Percentiles rank a stretch among this genome's conserved stretches.
Evolutionary conservation across 2,329 filamentous ascomycete species (phyloP).

Genomic region (Ophiocordyceps camponoti-saundersi): DNA sequence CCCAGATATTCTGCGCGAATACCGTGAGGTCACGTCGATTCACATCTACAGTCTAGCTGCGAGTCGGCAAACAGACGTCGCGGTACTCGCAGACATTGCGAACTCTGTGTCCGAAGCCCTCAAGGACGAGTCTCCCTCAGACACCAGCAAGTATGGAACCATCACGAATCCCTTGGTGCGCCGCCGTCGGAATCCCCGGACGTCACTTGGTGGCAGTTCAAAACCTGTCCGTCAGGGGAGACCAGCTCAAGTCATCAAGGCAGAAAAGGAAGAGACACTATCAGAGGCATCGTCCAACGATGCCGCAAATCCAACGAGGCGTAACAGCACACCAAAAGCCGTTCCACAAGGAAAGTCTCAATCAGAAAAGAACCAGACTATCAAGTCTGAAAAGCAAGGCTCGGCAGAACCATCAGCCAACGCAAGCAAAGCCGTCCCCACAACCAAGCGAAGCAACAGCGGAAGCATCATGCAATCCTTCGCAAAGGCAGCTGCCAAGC

Average conservation of each 20-base stretch:
- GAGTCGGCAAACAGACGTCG: conserved; percentile 49
- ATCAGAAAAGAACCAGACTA: not conserved
- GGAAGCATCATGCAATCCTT: conserved; percentile 63
- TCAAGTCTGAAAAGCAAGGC: not conserved
- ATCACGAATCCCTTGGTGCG: conserved; percentile 58
- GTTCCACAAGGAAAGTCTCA: not conserved
- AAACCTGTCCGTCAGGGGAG: conserved; percentile 15
- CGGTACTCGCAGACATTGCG: conserved; percentile 53
- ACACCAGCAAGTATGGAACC: conserved; percentile 48
- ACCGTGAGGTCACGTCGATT: conserved; percentile 58
- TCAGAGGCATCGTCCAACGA: conserved; percentile 7
- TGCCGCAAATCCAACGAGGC: conserved; percentile 2
- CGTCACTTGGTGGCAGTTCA: conserved; percentile 10
- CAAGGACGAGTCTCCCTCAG: conserved; percentile 40
- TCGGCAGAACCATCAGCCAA: conserved; percentile 6
- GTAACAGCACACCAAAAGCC: not conserved
- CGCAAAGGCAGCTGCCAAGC: conserved; percentile 36
- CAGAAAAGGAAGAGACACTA: conserved; percentile 14
- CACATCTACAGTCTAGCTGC: conserved; percentile 78
- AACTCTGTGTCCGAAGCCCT: conserved; percentile 42
- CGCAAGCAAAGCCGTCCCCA: conserved; percentile 15
- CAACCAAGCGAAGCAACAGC: conserved; percentile 40
- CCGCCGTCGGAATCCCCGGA: conserved; percentile 28
- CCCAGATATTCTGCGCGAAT: conserved; percentile 47
- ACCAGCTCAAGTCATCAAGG: conserved; percentile 6